These are phyloP conservation scores for Peronosclerospora sorghi DNA, from an alignment of 352 stramenopile genomes.

Conservation along the genomic window DNA sequence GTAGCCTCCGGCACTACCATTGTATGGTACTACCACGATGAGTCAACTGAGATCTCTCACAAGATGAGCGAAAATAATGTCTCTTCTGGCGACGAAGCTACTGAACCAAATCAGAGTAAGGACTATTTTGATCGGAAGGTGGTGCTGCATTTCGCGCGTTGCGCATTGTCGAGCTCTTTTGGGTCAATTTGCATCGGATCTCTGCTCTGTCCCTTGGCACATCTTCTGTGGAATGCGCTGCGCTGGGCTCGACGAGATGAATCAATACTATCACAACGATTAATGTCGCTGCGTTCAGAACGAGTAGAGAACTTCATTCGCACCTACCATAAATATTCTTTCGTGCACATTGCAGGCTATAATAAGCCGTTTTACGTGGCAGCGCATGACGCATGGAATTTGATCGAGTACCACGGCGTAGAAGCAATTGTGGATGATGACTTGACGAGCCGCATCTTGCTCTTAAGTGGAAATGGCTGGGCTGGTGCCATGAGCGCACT, in stretches of 20 bases:
- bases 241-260: constrained; percentile 66
- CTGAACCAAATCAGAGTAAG: constrained; percentile 3
- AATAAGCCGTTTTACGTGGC: constrained; percentile 73
- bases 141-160: constrained; percentile 57
- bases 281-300: constrained; percentile 48
- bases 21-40: constrained; percentile 80
- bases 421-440: constrained; percentile 82
- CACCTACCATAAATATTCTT: constrained; percentile 81
- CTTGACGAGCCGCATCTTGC: constrained; percentile 63
- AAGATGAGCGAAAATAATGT: constrained; percentile 31
- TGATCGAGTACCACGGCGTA: constrained; percentile 71
- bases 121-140: constrained; percentile 36
- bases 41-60: constrained; percentile 47
- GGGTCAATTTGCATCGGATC: constrained; percentile 78
- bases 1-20: constrained; percentile 71
- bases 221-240: constrained; percentile 68
- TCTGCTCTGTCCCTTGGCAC: constrained; percentile 63
- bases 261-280: constrained; percentile 47
- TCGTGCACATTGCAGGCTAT: constrained; percentile 74
- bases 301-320: constrained; percentile 65
- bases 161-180: constrained; percentile 59
- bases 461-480: constrained; percentile 66
- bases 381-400: constrained; percentile 58
- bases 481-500: constrained; percentile 69
- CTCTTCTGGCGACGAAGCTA: constrained; percentile 9